These are phyloP conservation scores for Telfairia occidentalis DNA, from an alignment of 331 rosid genomes.

Conservation along the genomic window DNA sequence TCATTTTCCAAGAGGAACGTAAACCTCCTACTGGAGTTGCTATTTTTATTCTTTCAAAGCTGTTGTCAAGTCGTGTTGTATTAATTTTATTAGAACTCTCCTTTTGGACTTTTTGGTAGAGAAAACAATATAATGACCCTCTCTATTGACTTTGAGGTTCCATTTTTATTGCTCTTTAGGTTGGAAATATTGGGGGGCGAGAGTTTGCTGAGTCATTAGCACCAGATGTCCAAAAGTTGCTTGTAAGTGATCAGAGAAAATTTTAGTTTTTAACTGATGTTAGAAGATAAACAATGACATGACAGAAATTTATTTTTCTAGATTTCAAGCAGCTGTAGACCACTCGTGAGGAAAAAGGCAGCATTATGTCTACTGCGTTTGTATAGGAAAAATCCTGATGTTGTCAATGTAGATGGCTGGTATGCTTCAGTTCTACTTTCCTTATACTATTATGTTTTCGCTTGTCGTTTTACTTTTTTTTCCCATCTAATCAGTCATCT, in stretches of 20 bases:
- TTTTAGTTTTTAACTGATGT: slow-evolving; percentile 2
- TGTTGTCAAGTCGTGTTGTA: not conserved
- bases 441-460: slow-evolving; percentile 8
- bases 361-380: slow-evolving; percentile 91
- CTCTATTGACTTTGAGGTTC: slow-evolving; percentile 10
- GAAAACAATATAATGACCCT: not conserved
- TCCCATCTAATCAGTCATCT: slow-evolving; percentile 13
- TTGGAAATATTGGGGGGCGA: slow-evolving; percentile 99
- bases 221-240: slow-evolving; percentile 90
- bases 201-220: slow-evolving; percentile 98
- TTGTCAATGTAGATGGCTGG: slow-evolving; percentile 98
- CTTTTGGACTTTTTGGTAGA: not conserved
- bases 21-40: too few relatives aligned
- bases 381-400: slow-evolving; percentile 98
- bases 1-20: not conserved
- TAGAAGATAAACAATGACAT: slow-evolving; percentile 21
- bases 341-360: slow-evolving; percentile 95
- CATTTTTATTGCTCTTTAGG: slow-evolving; percentile 38
- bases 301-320: slow-evolving; percentile 29
- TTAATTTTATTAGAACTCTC: not conserved
- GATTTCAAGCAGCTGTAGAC: slow-evolving; percentile 99
- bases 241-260: slow-evolving; percentile 45
- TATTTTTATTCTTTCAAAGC: too few relatives aligned
- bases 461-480: not conserved
- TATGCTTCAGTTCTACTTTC: slow-evolving; percentile 31